These are phyloP conservation scores for Senna siamea DNA, from an alignment of 306 rosid species.

Conservation along the genomic window DNA sequence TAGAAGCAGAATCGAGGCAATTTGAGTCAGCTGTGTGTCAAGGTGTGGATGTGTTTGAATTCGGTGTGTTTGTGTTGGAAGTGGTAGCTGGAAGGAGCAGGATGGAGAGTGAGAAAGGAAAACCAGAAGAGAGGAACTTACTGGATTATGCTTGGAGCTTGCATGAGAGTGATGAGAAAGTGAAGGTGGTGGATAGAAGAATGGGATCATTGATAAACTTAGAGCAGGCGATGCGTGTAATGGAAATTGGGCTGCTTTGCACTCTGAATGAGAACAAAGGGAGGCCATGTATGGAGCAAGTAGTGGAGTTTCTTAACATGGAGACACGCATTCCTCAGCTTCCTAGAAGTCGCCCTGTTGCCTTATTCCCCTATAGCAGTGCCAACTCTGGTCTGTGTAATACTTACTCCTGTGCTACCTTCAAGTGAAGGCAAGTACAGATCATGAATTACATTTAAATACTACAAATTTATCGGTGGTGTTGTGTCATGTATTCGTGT, in stretches of 20 bases:
- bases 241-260: slow-evolving; percentile 77
- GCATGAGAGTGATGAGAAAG: slow-evolving; percentile 60
- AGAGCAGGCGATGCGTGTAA: slow-evolving; percentile 64
- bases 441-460: no score
- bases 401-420: slow-evolving; percentile 62
- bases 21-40: slow-evolving; percentile 62
- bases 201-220: slow-evolving; percentile 66
- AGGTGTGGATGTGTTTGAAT: slow-evolving; percentile 73
- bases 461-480: no score
- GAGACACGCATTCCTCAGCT: slow-evolving; percentile 67
- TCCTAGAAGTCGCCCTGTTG: slow-evolving; percentile 67
- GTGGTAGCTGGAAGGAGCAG: slow-evolving; percentile 70
- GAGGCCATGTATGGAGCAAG: slow-evolving; percentile 74
- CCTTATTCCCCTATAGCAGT: slow-evolving; percentile 73
- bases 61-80: slow-evolving; percentile 75
- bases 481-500: background rate
- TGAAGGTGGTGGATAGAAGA: slow-evolving; percentile 60
- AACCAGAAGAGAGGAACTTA: slow-evolving; percentile 53
- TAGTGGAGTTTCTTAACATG: slow-evolving; percentile 58
- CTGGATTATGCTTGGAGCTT: slow-evolving; percentile 73
- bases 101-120: slow-evolving; percentile 41
- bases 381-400: slow-evolving; percentile 68
- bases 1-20: slow-evolving; percentile 60
- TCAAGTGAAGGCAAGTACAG: slow-evolving; percentile 38
- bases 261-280: slow-evolving; percentile 72